Conservation (phyloP, 257 asterid species). For the Marsdenia floribunda region DNA sequence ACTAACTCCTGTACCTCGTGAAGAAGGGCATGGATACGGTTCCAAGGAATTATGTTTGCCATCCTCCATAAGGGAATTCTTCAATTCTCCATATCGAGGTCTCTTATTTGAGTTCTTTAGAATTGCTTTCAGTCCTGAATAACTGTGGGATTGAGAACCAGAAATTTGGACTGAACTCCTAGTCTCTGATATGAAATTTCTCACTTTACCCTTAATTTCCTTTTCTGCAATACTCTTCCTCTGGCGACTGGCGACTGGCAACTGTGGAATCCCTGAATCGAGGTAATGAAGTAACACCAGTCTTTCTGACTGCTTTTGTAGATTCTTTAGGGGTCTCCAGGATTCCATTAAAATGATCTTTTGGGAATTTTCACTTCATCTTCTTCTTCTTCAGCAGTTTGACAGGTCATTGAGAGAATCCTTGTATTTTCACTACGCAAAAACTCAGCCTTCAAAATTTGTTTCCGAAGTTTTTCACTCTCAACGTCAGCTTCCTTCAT, state of each 20-base stretch:
- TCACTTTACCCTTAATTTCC: conserved; percentile 18
- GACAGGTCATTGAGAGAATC: conserved; percentile 13
- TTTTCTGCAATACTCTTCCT: conserved; percentile 33
- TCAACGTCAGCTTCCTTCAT: conserved; percentile 36
- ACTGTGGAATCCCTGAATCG: conserved; percentile 43
- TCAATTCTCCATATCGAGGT: conserved; percentile 26
- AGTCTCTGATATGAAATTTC: conserved; percentile 31
- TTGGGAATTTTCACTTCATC: conserved; percentile 22
- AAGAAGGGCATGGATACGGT: conserved; percentile 16
- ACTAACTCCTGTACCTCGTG: conserved; percentile 15
- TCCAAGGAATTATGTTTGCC: conserved; percentile 11
- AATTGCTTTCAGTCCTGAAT: conserved; percentile 33
- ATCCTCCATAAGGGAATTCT: conserved; percentile 15
- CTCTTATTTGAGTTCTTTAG: conserved; percentile 27
- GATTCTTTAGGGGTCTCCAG: conserved; percentile 30
- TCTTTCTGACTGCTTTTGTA: conserved; percentile 15
- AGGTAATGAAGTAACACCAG: conserved; percentile 23
- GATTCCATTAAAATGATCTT: conserved; percentile 12
- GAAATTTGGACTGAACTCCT: conserved; percentile 38
- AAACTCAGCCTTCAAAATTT: conserved; percentile 28
- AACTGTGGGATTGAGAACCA: conserved; percentile 38
- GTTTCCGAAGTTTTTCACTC: conserved; percentile 23
- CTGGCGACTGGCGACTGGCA: conserved; percentile 38
- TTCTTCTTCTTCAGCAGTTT: conserved; percentile 22
- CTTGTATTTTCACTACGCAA: conserved; percentile 25